Evolutionary conservation across 352 stramenopile genomes (phyloP).

Genomic region (Aphanomyces stellatus): DNA sequence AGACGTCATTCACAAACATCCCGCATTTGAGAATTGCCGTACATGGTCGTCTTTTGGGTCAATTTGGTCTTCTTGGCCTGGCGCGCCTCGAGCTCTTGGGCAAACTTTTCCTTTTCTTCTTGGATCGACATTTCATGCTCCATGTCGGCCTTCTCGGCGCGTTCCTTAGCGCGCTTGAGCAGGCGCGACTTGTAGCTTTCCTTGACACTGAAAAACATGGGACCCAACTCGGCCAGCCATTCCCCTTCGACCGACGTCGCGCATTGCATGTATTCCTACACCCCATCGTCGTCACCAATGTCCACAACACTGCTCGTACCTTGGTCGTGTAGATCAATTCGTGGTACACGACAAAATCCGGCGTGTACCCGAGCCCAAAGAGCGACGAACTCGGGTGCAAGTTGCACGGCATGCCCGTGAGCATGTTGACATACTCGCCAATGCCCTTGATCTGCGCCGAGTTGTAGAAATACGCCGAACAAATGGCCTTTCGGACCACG

Average conservation of each 20-base stretch:
- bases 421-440: conserved; percentile 99
- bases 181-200: conserved; percentile 92
- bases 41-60: conserved; percentile 7
- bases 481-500: conserved; percentile 97
- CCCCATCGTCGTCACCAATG: background rate
- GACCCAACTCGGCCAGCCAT: conserved; percentile 98
- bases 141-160: conserved; percentile 61
- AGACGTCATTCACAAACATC: conserved; percentile 43
- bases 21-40: background rate
- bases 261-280: conserved; percentile 93
- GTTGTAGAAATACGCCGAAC: conserved; percentile 99
- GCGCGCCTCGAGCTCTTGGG: conserved; percentile 18
- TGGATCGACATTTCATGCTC: conserved; percentile 69
- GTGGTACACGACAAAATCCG: conserved; percentile 99
- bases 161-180: conserved; percentile 82
- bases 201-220: conserved; percentile 99
- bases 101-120: conserved; percentile 17
- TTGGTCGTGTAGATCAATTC: conserved; percentile 99
- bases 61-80: conserved; percentile 17
- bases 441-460: conserved; percentile 98
- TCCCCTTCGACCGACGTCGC: conserved; percentile 98
- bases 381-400: conserved; percentile 96
- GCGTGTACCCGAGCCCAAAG: conserved; percentile 97
- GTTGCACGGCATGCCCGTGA: conserved; percentile 96
- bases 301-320: conserved; percentile 24